Percentiles rank a stretch among this genome's conserved stretches.
phyloP scores from a whole-genome alignment of 371 early-diverging fungal genomes.

The Saksenaea oblongispora region DNA sequence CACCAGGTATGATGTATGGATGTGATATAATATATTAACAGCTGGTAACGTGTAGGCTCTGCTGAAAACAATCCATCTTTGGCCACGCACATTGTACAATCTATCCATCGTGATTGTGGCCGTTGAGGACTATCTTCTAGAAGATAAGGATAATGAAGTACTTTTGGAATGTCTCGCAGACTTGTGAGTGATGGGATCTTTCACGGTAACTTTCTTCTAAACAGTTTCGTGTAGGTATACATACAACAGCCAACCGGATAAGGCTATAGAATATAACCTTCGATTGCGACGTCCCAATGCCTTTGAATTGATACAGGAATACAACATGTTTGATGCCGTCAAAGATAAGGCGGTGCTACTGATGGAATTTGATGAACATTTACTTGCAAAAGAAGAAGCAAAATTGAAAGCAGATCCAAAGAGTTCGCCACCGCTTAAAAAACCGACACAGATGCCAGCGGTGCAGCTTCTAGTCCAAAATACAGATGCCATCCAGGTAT shows the following conservation, averaged over 20 bases:
- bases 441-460: constrained; percentile 51
- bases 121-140: constrained; percentile 66
- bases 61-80: constrained; percentile 65
- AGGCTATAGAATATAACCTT: constrained; percentile 83
- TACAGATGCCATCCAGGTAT: constrained; percentile 83
- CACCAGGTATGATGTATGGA: constrained; percentile 44
- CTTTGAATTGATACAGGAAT: constrained; percentile 71
- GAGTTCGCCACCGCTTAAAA: constrained; percentile 19
- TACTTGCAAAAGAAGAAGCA: constrained; percentile 38
- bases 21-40: background rate
- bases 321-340: constrained; percentile 81
- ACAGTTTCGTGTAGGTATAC: constrained; percentile 55
- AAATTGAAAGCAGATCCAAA: constrained; percentile 10
- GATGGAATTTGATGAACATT: constrained; percentile 81
- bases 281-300: constrained; percentile 70
- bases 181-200: constrained; percentile 58
- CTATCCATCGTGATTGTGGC: constrained; percentile 73
- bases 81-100: constrained; percentile 80
- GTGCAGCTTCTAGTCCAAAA: constrained; percentile 82
- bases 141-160: constrained; percentile 53
- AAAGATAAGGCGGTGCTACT: constrained; percentile 76
- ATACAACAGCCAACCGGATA: constrained; percentile 69
- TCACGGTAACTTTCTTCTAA: background rate
- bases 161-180: constrained; percentile 76
- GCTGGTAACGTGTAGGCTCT: constrained; percentile 35